phyloP scores from a whole-genome alignment of 1,139 yeast species.

The Arxiozyma slooffiae region DNA sequence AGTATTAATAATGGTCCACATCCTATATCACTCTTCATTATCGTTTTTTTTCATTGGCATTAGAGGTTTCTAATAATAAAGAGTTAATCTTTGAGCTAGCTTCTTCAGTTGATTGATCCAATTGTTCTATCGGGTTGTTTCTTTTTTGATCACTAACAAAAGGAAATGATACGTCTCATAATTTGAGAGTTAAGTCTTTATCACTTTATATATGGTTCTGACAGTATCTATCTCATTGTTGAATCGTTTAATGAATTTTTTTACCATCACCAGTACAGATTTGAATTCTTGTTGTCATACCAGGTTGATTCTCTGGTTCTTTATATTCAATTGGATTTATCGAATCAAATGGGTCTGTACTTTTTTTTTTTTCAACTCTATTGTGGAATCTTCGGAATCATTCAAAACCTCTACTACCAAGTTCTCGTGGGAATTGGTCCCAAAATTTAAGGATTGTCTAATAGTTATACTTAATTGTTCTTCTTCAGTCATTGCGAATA shows the following conservation, averaged over 20 bases:
- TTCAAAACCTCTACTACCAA: constrained; percentile 7
- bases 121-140: constrained; percentile 50
- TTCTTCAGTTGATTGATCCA: constrained; percentile 54
- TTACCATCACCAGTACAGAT: constrained; percentile 80
- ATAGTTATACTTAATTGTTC: constrained; percentile 76
- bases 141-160: constrained; percentile 54
- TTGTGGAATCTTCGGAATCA: too few species aligned
- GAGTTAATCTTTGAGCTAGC: constrained; percentile 79
- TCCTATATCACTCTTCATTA: not conserved
- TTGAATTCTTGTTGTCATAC: constrained; percentile 67
- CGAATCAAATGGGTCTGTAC: constrained; percentile 23
- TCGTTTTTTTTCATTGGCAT: too few species aligned
- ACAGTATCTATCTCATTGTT: constrained; percentile 45
- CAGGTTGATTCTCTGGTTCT: constrained; percentile 52
- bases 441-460: constrained; percentile 46
- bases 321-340: constrained; percentile 40
- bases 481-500: constrained; percentile 63
- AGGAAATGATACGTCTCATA: constrained; percentile 43
- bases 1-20: too few species aligned
- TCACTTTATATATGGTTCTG: constrained; percentile 47
- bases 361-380: constrained; percentile 8
- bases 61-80: constrained; percentile 48
- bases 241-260: constrained; percentile 69
- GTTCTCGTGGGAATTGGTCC: constrained; percentile 6
- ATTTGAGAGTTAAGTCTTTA: constrained; percentile 44